Evolutionary conservation across 306 rosid genomes (phyloP), one percentile per base, ranked within the genome.

Genomic region (Gillenia trifoliata): DNA sequence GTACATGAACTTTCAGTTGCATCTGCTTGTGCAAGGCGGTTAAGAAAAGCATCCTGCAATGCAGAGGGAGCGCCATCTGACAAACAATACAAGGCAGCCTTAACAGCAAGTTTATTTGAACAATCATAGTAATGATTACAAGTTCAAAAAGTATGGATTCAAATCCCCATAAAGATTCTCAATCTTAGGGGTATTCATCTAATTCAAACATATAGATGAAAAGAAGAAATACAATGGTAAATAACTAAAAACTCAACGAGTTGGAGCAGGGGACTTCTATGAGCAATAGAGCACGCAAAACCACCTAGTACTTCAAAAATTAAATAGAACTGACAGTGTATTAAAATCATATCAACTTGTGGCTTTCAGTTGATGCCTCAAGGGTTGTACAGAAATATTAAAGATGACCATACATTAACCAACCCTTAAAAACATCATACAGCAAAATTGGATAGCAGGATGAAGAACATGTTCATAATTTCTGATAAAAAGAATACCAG

Each of bases 1-100:
- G 83, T 56, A 29, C 93, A 91, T 57, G 97, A 89, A 81, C 85
- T 91, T 88, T 93, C 91, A 54, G 97, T 93, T n/a, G 98, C 98
- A 75, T 93, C 97, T 60, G 87, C 87, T 77, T 91, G 87, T 69
- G 90, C 33, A 66, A 91, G 92, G 63, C 96, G 96, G 74, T 83
- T 75, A n/a, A 89, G 90, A 81, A 93, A 88, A 70, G 84, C 86
- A 72, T 88, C 93, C 79, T 88, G 88, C 76, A 85, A 86, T 22
- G 78, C 68, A 40, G 96, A 82, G 6, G 82, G 73, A 67, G 74
- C 78, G 73, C 88, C 89, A 85, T 82, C 98, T 93, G 85, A 68
- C 70, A 85, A 71, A 74, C 75, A 79, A 66, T 85, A 38, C 66
- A 71, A 78, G 77, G 50, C 43, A 74, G 15, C 47, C 56, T 74